A percentile compares a stretch with the other conserved stretches of the same genome.
Evolutionary conservation across 202 grass and related monocot genomes (phyloP).

Genomic region (Schoenoplectus triqueter): DNA sequence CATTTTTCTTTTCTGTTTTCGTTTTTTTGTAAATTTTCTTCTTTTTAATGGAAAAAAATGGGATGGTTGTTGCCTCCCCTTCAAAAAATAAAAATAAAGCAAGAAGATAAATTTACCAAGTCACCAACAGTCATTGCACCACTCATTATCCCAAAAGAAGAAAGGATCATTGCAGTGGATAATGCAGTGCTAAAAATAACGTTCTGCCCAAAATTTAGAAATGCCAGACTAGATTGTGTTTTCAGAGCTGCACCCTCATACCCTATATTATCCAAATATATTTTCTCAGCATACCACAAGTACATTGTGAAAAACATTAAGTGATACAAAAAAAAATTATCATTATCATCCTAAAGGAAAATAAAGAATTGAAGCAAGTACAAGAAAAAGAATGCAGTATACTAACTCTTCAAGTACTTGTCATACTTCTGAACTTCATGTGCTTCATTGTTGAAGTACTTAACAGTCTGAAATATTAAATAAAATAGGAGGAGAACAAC

Average conservation of each 20-base stretch:
- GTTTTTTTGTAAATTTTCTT: no score
- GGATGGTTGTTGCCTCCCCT: no score
- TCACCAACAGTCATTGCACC: constrained; percentile 95
- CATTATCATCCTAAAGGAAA: constrained; percentile 23
- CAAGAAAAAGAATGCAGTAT: constrained; percentile 40
- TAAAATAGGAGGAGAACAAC: constrained; percentile 26
- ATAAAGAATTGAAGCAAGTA: constrained; percentile 12
- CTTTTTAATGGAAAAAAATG: no score
- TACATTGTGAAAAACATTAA: constrained; percentile 27
- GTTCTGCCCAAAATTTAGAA: constrained; percentile 94
- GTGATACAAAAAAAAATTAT: constrained; percentile 29
- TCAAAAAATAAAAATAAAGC: neutral
- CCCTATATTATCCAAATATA: constrained; percentile 49
- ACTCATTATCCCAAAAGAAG: constrained; percentile 95
- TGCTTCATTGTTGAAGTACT: constrained; percentile 96
- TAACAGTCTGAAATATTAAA: constrained; percentile 68
- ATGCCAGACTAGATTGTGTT: constrained; percentile 95
- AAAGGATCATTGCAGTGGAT: constrained; percentile 93
- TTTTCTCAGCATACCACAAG: constrained; percentile 41
- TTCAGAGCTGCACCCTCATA: constrained; percentile 92
- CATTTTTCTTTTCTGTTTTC: no score
- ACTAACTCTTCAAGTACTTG: constrained; percentile 94
- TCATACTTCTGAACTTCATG: constrained; percentile 96
- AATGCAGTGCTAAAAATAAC: constrained; percentile 92
- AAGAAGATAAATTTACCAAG: constrained; percentile 70